phyloP scores from a whole-genome alignment of 352 stramenopile species.

The Phytophthora vignae region DNA sequence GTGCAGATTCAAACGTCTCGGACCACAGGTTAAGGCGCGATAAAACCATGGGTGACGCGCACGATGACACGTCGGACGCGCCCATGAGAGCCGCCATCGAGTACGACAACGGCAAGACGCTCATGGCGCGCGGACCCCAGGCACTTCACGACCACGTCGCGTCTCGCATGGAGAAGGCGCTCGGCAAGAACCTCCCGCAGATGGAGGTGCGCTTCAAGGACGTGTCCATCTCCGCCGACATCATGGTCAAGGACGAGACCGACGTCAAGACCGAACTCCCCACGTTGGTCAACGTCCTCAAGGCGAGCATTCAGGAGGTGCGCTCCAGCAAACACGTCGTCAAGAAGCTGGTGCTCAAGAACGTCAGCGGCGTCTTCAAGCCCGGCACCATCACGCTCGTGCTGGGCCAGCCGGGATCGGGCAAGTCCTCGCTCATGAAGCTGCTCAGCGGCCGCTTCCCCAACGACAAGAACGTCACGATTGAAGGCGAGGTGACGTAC shows the following conservation, averaged over 20 bases:
- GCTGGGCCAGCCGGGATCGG: slow-evolving; percentile 15
- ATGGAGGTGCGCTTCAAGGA: slow-evolving; percentile 43
- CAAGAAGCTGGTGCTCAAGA: slow-evolving; percentile 28
- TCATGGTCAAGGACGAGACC: slow-evolving; percentile 15
- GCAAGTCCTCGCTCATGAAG: slow-evolving; percentile 23
- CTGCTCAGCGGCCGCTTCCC: slow-evolving; percentile 30
- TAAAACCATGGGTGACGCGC: not conserved
- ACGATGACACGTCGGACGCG: not conserved
- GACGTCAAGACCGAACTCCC: slow-evolving; percentile 31
- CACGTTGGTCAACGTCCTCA: slow-evolving; percentile 32
- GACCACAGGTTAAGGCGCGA: not conserved
- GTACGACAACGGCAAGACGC: slow-evolving; percentile 14
- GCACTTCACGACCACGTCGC: slow-evolving; percentile 22
- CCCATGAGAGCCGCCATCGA: slow-evolving; percentile 1
- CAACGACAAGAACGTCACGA: slow-evolving; percentile 22
- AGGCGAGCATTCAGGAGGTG: not conserved
- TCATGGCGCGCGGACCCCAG: slow-evolving; percentile 12
- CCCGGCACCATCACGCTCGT: slow-evolving; percentile 18
- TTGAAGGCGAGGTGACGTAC: slow-evolving; percentile 36
- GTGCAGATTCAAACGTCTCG: not conserved
- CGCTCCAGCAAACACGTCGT: slow-evolving; percentile 20
- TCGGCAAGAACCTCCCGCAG: slow-evolving; percentile 30
- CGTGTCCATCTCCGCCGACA: slow-evolving; percentile 18
- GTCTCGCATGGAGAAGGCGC: slow-evolving; percentile 28
- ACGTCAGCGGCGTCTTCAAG: slow-evolving; percentile 21